Conservation (phyloP, 2,329 filamentous ascomycete genomes). For the Dothideomycetidae sp. region DNA sequence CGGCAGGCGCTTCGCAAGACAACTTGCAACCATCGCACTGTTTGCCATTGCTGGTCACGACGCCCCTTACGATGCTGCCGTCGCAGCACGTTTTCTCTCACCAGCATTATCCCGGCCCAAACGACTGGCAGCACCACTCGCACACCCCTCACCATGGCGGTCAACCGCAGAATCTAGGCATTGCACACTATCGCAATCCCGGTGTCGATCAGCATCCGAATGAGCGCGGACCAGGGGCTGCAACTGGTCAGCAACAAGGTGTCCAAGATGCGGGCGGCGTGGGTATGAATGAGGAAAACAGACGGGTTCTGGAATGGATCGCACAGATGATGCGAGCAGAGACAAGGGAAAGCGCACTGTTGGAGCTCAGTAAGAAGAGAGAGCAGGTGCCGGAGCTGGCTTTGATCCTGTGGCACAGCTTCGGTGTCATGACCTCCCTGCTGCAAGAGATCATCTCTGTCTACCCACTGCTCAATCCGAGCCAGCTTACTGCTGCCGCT, state of each 20-base stretch:
- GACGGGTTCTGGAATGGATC: slow-evolving; percentile 83
- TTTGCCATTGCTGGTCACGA: not conserved
- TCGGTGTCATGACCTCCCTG: slow-evolving; percentile 98
- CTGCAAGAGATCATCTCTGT: slow-evolving; percentile 98
- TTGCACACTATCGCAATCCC: slow-evolving; percentile 8
- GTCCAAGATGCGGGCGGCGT: slow-evolving; percentile 1
- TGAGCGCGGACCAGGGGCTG: slow-evolving; percentile 2
- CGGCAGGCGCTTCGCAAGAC: too few relatives aligned
- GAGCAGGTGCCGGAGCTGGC: slow-evolving; percentile 96
- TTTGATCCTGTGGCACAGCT: slow-evolving; percentile 95
- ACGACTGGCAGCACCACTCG: slow-evolving; percentile 30
- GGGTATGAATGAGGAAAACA: slow-evolving; percentile 59
- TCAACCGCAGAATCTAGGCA: slow-evolving; percentile 25
- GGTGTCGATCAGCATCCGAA: slow-evolving; percentile 7
- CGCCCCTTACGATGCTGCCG: slow-evolving; percentile 13
- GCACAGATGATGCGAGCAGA: slow-evolving; percentile 78
- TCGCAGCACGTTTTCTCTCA: slow-evolving; percentile 47
- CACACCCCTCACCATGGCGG: slow-evolving; percentile 10
- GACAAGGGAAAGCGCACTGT: slow-evolving; percentile 75
- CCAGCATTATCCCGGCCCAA: slow-evolving; percentile 39
- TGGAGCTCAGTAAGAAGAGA: slow-evolving; percentile 96
- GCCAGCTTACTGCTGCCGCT: slow-evolving; percentile 90
- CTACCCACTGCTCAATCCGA: slow-evolving; percentile 90
- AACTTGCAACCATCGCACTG: too few relatives aligned
- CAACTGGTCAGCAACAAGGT: slow-evolving; percentile 13